Evolutionary conservation across 768 basidiomycete genomes (phyloP).

Genomic region (Suillus alpinus): DNA sequence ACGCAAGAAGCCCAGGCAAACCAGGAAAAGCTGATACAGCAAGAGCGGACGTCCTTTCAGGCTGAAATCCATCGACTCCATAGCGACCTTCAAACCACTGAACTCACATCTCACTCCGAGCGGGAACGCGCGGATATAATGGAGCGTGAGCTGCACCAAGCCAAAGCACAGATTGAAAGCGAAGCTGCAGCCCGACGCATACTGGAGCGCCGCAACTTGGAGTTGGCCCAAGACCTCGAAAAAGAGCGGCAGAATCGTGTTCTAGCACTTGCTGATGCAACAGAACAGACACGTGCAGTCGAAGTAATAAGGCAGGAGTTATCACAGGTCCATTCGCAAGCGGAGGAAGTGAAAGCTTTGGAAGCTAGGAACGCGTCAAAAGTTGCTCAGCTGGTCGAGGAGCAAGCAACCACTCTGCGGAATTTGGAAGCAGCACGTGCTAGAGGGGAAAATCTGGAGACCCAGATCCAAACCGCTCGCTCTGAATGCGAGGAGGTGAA

Average conservation of each 20-base stretch:
- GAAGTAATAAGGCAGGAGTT: slow-evolving; percentile 65
- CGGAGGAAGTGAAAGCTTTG: slow-evolving; percentile 64
- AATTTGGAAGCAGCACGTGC: slow-evolving; percentile 74
- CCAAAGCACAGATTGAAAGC: slow-evolving; percentile 59
- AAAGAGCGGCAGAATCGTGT: slow-evolving; percentile 52
- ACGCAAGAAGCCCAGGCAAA: slow-evolving; percentile 54
- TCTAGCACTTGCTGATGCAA: slow-evolving; percentile 62
- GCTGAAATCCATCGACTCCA: slow-evolving; percentile 57
- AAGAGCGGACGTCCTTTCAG: slow-evolving; percentile 54
- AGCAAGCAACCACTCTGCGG: slow-evolving; percentile 69
- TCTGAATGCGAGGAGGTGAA: slow-evolving; percentile 68
- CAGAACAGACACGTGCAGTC: slow-evolving; percentile 58
- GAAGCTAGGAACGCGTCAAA: slow-evolving; percentile 65
- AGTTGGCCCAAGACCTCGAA: slow-evolving; percentile 55
- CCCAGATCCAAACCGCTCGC: slow-evolving; percentile 67
- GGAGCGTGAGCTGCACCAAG: slow-evolving; percentile 65
- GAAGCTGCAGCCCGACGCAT: slow-evolving; percentile 60
- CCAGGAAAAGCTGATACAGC: slow-evolving; percentile 56
- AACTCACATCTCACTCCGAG: slow-evolving; percentile 39
- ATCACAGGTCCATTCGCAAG: slow-evolving; percentile 55
- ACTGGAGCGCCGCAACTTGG: slow-evolving; percentile 61
- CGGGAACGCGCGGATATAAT: slow-evolving; percentile 52
- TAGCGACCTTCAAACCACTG: slow-evolving; percentile 38
- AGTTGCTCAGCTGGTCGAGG: slow-evolving; percentile 64
- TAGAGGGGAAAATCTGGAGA: slow-evolving; percentile 72